phyloP scores from a whole-genome alignment of 169 alveolate genomes.

The Plasmodium berghei region DNA sequence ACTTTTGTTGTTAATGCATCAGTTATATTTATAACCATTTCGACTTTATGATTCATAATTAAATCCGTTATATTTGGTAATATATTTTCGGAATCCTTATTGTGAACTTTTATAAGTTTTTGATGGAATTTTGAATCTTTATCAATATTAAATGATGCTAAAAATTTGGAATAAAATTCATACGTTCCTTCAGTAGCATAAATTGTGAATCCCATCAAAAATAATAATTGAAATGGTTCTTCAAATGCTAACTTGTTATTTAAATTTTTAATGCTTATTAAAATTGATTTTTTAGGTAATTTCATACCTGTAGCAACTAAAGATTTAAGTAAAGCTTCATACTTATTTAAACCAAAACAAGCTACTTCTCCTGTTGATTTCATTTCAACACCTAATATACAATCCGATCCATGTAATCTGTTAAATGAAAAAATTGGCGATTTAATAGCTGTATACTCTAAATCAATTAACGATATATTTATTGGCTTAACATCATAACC shows the following conservation, averaged over 20 bases:
- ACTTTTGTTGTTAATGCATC: conserved; percentile 76
- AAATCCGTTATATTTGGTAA: conserved; percentile 72
- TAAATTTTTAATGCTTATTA: conserved; percentile 80
- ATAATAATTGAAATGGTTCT: conserved; percentile 78
- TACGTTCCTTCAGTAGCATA: conserved; percentile 87
- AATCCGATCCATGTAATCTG: conserved; percentile 89
- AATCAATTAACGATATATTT: conserved; percentile 89
- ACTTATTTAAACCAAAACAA: conserved; percentile 88
- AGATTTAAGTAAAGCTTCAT: conserved; percentile 92
- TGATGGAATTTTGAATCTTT: conserved; percentile 75
- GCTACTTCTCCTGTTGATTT: conserved; percentile 92
- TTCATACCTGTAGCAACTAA: conserved; percentile 88
- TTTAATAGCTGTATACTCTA: conserved; percentile 90
- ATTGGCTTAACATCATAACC: conserved; percentile 88
- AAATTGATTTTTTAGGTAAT: conserved; percentile 82
- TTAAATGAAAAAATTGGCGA: conserved; percentile 91
- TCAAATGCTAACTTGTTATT: conserved; percentile 81
- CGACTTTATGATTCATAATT: conserved; percentile 81
- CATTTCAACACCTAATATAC: conserved; percentile 93
- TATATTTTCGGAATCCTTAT: conserved; percentile 51
- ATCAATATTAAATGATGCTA: conserved; percentile 44
- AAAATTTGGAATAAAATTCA: conserved; percentile 67
- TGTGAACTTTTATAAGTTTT: conserved; percentile 78
- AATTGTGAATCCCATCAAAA: conserved; percentile 82
- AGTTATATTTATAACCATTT: conserved; percentile 82